A percentile compares a stretch with the other conserved stretches of the same genome.
These are phyloP conservation scores for Malassezia japonica DNA, from an alignment of 1,284 basidiomycete species.

Conservation along the genomic window DNA sequence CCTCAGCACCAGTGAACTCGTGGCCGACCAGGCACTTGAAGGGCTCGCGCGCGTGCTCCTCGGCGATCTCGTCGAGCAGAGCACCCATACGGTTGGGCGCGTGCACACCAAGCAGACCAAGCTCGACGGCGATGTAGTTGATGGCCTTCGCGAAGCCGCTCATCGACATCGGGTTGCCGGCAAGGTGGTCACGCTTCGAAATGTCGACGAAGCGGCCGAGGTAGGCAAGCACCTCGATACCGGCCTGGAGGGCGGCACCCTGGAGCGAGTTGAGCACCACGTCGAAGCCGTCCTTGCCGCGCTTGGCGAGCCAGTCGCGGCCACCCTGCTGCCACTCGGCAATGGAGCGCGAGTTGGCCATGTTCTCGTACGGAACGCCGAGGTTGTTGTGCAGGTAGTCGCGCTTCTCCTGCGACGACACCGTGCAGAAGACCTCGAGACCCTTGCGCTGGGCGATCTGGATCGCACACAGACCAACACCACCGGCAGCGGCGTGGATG, in stretches of 20 bases:
- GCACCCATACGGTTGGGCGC: conserved; percentile 14
- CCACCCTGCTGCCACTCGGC: conserved; percentile 14
- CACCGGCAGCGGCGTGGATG: conserved; percentile 85
- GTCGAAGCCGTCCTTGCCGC: conserved; percentile 16
- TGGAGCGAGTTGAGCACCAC: conserved; percentile 20
- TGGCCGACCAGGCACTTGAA: conserved; percentile 15
- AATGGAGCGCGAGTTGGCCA: conserved; percentile 19
- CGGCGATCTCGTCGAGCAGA: conserved; percentile 17
- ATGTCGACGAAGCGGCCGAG: conserved; percentile 20
- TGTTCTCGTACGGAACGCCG: conserved; percentile 20
- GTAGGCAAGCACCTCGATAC: conserved; percentile 15
- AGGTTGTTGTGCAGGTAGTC: conserved; percentile 20
- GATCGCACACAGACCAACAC: conserved; percentile 51
- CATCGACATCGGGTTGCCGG: conserved; percentile 20
- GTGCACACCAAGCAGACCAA: conserved; percentile 15
- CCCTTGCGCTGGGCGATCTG: conserved; percentile 19
- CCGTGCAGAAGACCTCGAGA: conserved; percentile 18
- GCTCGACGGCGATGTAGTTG: conserved; percentile 22
- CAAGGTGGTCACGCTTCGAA: conserved; percentile 19
- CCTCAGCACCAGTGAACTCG: conserved; percentile 13
- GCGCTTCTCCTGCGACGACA: conserved; percentile 19
- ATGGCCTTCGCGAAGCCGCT: conserved; percentile 17
- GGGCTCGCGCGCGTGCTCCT: conserved; percentile 13
- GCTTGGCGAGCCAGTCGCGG: conserved; percentile 16
- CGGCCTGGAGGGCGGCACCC: conserved; percentile 16